Evolutionary conservation across 352 stramenopile species (phyloP), one percentile per base, ranked within the genome.

Genomic region (Pythium pyrilobum): DNA sequence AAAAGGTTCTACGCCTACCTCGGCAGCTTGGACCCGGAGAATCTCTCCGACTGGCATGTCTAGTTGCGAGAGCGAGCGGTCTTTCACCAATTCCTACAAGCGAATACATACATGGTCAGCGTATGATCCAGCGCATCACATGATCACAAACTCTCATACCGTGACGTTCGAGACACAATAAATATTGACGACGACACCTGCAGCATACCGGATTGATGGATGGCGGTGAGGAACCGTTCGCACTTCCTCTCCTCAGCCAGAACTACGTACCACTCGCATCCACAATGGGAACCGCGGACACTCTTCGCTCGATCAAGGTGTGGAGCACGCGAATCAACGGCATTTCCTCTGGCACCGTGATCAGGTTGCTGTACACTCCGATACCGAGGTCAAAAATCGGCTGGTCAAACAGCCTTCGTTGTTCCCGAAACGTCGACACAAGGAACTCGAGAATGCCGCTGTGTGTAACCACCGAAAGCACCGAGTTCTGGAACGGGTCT

Each of bases 401-500:
- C 66, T 98, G 91, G 65, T 99, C 96, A 71, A 99, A 99, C 47
- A 99, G 76, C 56, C 96, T 81, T 61, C 94, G 81, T 72, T 98
- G 91, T 71, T 99, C 96, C 46, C 96, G 87, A 70, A 99, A 98
- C 52, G 94, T 96, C 40, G 91, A 96, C 18, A 99, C 96, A 32
- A 99, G 77, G 68, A 96, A 97, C 71, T 98, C 91, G 60, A 98
- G 78, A 70, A 98, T 95, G 58, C 79, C 83, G 65, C 81, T 88
- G 72, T 98, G 96, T 34, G 89, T 98, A 56, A 98, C 84, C 61
- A 96, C 92, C 43, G 88, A 86, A 54, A 98, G 83, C 42, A 98
- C 89, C 64, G 88, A 90, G 72, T 89, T 97, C 68, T 98, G 91
- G 36, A 86, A 77, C 34, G 90, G 85, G 56, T 97, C 89, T 59